These are phyloP conservation scores for Ilyonectria destructans DNA, from an alignment of 2,329 filamentous ascomycete species.

Conservation along the genomic window DNA sequence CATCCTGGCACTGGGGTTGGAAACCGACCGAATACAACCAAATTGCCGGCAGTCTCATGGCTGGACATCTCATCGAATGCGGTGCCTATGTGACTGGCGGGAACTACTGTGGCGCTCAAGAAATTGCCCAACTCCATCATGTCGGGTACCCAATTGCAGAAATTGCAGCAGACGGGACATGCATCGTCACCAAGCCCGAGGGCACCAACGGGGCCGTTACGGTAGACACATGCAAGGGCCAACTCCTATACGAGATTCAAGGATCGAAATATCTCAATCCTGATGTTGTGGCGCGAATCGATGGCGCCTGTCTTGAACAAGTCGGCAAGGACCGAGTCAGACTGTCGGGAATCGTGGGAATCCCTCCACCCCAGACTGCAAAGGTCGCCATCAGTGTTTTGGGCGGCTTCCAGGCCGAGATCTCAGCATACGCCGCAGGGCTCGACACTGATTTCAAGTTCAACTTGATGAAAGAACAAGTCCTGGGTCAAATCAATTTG, in stretches of 20 bases:
- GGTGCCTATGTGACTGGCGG: slow-evolving; percentile 66
- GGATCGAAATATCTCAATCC: slow-evolving; percentile 60
- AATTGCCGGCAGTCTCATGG: slow-evolving; percentile 64
- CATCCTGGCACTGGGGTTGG: slow-evolving; percentile 67
- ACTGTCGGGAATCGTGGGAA: slow-evolving; percentile 57
- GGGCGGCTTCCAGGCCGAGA: slow-evolving; percentile 58
- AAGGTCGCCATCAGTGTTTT: slow-evolving; percentile 58
- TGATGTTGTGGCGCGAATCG: slow-evolving; percentile 58
- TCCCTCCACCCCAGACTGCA: slow-evolving; percentile 57
- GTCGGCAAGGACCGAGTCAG: slow-evolving; percentile 44
- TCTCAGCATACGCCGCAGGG: slow-evolving; percentile 43
- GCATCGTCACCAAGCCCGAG: slow-evolving; percentile 65
- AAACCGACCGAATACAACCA: slow-evolving; percentile 60
- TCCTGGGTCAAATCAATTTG: slow-evolving; percentile 44
- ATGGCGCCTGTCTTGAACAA: slow-evolving; percentile 56
- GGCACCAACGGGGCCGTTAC: slow-evolving; percentile 59
- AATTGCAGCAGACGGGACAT: slow-evolving; percentile 61
- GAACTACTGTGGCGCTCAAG: slow-evolving; percentile 64
- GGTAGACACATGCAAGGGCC: slow-evolving; percentile 51
- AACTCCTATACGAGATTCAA: slow-evolving; percentile 62
- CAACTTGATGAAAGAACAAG: slow-evolving; percentile 47
- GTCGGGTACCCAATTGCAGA: slow-evolving; percentile 66
- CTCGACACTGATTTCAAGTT: slow-evolving; percentile 49
- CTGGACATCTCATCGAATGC: slow-evolving; percentile 68
- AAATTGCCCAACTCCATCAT: slow-evolving; percentile 40